These are phyloP conservation scores for Phoma sp. DNA, from an alignment of 2,329 filamentous ascomycete genomes.

Conservation along the genomic window DNA sequence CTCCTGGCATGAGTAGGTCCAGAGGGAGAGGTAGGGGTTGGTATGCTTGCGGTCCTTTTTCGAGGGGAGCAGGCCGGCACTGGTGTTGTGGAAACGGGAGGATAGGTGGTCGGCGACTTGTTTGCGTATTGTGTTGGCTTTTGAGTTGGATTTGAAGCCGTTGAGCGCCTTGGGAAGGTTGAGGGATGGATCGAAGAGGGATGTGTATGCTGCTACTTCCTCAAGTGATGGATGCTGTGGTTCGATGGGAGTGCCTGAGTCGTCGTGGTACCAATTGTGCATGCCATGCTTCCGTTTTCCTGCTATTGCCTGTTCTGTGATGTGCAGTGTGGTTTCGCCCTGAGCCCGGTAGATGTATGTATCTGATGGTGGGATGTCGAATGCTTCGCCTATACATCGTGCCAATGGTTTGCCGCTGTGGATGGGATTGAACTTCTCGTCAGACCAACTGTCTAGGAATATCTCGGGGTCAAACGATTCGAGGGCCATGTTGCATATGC, in stretches of 20 bases:
- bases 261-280: slow-evolving; percentile 60
- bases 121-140: slow-evolving; percentile 66
- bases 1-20: slow-evolving; percentile 68
- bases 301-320: slow-evolving; percentile 58
- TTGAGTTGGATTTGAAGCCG: slow-evolving; percentile 69
- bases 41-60: slow-evolving; percentile 54
- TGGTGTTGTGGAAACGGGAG: slow-evolving; percentile 57
- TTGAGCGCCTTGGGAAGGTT: slow-evolving; percentile 67
- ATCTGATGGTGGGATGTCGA: slow-evolving; percentile 54
- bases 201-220: slow-evolving; percentile 71
- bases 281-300: slow-evolving; percentile 55
- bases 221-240: slow-evolving; percentile 36
- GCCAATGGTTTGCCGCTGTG: slow-evolving; percentile 45
- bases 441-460: slow-evolving; percentile 54
- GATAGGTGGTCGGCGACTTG: slow-evolving; percentile 63
- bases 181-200: slow-evolving; percentile 68
- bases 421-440: slow-evolving; percentile 40
- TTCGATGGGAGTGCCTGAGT: slow-evolving; percentile 43
- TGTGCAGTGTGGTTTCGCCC: slow-evolving; percentile 57
- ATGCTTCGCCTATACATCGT: slow-evolving; percentile 55
- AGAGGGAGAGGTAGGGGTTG: slow-evolving; percentile 74
- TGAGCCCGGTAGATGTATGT: slow-evolving; percentile 59
- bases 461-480: slow-evolving; percentile 53
- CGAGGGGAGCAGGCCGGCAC: slow-evolving; percentile 34
- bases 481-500: slow-evolving; percentile 26